Percentiles rank a stretch among this genome's conserved stretches.
These are phyloP conservation scores for Dichotomocladium elegans DNA, from an alignment of 371 early-diverging fungal genomes.

Conservation along the genomic window DNA sequence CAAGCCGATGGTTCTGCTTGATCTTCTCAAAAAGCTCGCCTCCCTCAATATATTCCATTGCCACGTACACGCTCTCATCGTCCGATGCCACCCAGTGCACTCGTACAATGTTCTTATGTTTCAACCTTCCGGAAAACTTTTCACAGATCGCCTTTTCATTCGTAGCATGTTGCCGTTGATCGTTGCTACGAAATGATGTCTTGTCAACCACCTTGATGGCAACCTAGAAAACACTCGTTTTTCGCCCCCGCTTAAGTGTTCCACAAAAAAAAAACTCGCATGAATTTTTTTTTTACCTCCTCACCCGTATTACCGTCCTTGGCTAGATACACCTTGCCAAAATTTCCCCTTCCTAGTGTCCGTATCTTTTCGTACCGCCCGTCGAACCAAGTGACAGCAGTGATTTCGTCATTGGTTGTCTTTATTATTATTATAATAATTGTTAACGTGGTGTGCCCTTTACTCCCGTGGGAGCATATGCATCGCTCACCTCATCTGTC, in stretches of 20 bases:
- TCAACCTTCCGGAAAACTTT: constrained; percentile 57
- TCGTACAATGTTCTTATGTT: constrained; percentile 82
- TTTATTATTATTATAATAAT: background rate
- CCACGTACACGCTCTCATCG: constrained; percentile 80
- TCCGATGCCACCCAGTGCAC: constrained; percentile 88
- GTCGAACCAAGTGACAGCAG: constrained; percentile 1
- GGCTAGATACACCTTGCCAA: constrained; percentile 80
- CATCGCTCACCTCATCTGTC: constrained; percentile 1
- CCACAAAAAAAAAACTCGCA: too few species aligned
- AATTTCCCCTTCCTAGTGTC: constrained; percentile 79
- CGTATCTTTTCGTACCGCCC: constrained; percentile 35
- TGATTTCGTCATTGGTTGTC: background rate
- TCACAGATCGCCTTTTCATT: constrained; percentile 62
- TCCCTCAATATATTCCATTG: constrained; percentile 95
- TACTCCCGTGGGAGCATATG: background rate
- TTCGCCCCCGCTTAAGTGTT: too few species aligned
- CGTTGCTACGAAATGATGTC: constrained; percentile 49
- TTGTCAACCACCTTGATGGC: constrained; percentile 65
- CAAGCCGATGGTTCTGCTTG: constrained; percentile 78
- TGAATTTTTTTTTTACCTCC: constrained; percentile 52
- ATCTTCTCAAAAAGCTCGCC: constrained; percentile 96
- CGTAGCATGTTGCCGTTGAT: constrained; percentile 53
- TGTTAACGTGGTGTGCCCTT: background rate
- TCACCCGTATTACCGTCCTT: constrained; percentile 55
- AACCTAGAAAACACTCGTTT: constrained; percentile 21